These are phyloP conservation scores for Venturia carpophila DNA, from an alignment of 2,329 filamentous ascomycete genomes.

Conservation along the genomic window DNA sequence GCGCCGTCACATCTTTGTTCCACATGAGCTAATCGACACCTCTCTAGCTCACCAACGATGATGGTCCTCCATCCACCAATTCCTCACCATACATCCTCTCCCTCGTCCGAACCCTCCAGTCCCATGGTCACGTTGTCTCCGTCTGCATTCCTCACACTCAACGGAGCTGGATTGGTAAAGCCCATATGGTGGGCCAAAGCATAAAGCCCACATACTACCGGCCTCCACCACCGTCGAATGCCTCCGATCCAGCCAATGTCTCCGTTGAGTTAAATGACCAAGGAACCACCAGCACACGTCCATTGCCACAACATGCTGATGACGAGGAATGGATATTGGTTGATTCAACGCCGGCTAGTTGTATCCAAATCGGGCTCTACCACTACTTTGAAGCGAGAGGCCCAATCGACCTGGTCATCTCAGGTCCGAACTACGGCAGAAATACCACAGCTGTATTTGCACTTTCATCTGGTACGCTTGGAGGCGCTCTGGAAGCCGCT, in stretches of 20 bases:
- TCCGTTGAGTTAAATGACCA: constrained; percentile 26
- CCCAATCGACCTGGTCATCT: constrained; percentile 41
- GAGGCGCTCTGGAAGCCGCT: constrained; percentile 43
- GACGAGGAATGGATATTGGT: constrained; percentile 44
- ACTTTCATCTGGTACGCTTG: constrained; percentile 42
- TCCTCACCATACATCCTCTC: constrained; percentile 44
- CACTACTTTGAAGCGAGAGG: constrained; percentile 39
- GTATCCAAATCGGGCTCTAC: constrained; percentile 42
- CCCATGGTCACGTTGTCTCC: constrained; percentile 72
- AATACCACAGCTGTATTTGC: constrained; percentile 45
- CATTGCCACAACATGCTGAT: constrained; percentile 24
- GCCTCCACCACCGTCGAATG: constrained; percentile 30
- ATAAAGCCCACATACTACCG: constrained; percentile 81
- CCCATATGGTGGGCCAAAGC: constrained; percentile 86
- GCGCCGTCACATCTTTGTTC: background rate
- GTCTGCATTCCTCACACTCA: constrained; percentile 87
- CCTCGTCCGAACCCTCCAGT: constrained; percentile 41
- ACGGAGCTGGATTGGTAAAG: constrained; percentile 97
- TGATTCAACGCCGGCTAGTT: constrained; percentile 43
- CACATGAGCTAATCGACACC: background rate
- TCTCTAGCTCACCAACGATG: constrained; percentile 17
- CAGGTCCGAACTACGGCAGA: constrained; percentile 43
- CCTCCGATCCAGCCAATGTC: constrained; percentile 23
- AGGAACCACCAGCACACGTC: constrained; percentile 29
- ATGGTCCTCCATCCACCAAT: constrained; percentile 38